phyloP scores from a whole-genome alignment of 352 stramenopile species.

The Pythium dissimile region DNA sequence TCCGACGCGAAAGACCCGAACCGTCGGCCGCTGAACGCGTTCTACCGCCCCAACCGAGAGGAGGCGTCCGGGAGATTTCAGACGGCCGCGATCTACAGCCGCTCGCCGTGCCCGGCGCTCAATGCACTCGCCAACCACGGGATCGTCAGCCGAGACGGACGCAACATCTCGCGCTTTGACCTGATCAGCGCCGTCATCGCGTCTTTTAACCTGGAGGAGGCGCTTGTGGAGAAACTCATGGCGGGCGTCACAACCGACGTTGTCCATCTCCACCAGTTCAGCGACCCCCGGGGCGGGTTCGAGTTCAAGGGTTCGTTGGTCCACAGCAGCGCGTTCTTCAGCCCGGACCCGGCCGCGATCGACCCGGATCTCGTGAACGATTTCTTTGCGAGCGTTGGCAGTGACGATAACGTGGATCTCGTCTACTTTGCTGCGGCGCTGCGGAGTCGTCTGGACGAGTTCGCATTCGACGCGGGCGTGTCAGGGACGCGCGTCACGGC shows the following conservation, averaged over 20 bases:
- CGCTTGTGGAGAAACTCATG: conserved; percentile 3
- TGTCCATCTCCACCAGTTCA: conserved; percentile 6
- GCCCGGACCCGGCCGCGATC: conserved; percentile 2
- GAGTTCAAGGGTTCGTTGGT: conserved; percentile 6
- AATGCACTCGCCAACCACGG: conserved; percentile 38
- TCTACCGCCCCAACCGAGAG: conserved; percentile 18
- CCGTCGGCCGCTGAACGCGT: conserved; percentile 3
- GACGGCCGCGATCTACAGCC: conserved; percentile 20
- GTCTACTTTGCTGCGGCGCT: conserved; percentile 9
- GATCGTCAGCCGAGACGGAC: conserved; percentile 26
- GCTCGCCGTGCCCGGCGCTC: conserved; percentile 34
- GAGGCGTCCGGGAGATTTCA: conserved; percentile 13
- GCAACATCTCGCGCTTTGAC: conserved; percentile 13
- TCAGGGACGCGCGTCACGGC: not conserved
- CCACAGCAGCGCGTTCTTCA: conserved; percentile 12
- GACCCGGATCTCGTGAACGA: conserved; percentile 8
- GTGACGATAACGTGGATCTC: not conserved
- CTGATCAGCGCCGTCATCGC: conserved; percentile 10
- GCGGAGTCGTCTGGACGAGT: not conserved
- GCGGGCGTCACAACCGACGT: not conserved
- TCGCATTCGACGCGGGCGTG: not conserved
- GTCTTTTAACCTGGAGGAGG: conserved; percentile 20
- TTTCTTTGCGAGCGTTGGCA: conserved; percentile 6
- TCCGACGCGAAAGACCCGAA: conserved; percentile 10
- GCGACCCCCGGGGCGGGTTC: not conserved